Evolutionary conservation across 495 filamentous ascomycete genomes (phyloP), one percentile per base, ranked within the genome.

Genomic region (Penicillium simplicissimum): DNA sequence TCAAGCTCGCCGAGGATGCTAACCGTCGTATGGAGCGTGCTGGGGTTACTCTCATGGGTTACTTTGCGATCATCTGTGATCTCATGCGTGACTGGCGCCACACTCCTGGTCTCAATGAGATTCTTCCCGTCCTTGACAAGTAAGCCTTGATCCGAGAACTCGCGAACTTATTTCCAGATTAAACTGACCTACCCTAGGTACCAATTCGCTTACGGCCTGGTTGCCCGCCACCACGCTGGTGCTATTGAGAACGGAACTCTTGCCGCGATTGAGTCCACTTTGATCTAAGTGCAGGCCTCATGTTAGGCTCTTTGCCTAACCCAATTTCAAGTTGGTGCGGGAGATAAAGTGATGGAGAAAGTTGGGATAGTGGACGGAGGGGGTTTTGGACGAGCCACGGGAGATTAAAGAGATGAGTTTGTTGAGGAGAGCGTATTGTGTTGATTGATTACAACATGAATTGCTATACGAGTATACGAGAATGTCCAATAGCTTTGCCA

Each of bases 11-110:
- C 1, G 81, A 84, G 38, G 81, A 86, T 51, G 78, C 85, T 9
- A 92, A 92, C 68, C 73, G 79, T 25, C 81, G 88, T 11, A 89
- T 93, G 86, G 74, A 84, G 55, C 66, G 71, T 13, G 86, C 87
- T 0, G 90, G 90, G 8, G 90, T 92, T 9, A 84, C 88, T 10
- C 69, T 84, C 8, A 79, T 87, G 63, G 84, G 83, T 7, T 71
- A 87, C 57, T 92, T 92, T 59, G 81, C 74, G n/a, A 87, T 93
- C 64, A 74, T 85, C 8, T 79, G 81, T 65, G 89, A 92, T 69
- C 72, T 93, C 61, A 92, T 93, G 89, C 79, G 89, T 14, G 90
- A 93, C 74, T 92, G 90, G 90, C 78, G 89, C 21, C 78, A 81
- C 54, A 85, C 79, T 0, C 89, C 89, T n/a, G 90, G 89, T 13